These are phyloP conservation scores for Leccinum aurantiacum DNA, from an alignment of 768 basidiomycete species.

Conservation along the genomic window DNA sequence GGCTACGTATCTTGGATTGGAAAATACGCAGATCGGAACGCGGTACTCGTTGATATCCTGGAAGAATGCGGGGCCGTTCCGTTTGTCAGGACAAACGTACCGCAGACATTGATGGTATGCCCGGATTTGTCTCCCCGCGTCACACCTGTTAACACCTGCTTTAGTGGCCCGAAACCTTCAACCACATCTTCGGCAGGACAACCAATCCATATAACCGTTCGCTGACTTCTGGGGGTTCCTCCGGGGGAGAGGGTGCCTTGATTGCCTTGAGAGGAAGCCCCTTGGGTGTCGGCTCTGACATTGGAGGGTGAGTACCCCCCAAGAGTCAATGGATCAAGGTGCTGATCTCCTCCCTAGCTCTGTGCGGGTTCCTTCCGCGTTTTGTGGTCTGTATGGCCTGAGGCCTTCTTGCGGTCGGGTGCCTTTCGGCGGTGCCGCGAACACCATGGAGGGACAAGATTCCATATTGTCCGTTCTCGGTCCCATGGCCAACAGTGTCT, in stretches of 20 bases:
- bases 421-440: slow-evolving; percentile 58
- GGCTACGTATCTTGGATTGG: slow-evolving; percentile 78
- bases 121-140: neutral
- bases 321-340: neutral
- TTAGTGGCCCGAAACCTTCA: slow-evolving; percentile 78
- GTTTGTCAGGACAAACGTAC: slow-evolving; percentile 74
- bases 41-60: slow-evolving; percentile 65
- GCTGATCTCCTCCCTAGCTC: slow-evolving; percentile 44
- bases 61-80: slow-evolving; percentile 66
- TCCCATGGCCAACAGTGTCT: slow-evolving; percentile 59
- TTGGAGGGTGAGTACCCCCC: slow-evolving; percentile 59
- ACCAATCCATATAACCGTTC: slow-evolving; percentile 71
- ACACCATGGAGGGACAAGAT: slow-evolving; percentile 70
- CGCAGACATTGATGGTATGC: slow-evolving; percentile 73
- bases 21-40: slow-evolving; percentile 53
- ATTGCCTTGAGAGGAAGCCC: slow-evolving; percentile 48
- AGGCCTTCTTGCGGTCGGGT: slow-evolving; percentile 68
- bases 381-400: slow-evolving; percentile 71
- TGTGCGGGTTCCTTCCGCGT: slow-evolving; percentile 65
- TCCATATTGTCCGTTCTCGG: slow-evolving; percentile 72
- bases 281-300: slow-evolving; percentile 75
- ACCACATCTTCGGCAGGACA: slow-evolving; percentile 78
- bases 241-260: slow-evolving; percentile 84
- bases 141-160: neutral
- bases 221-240: slow-evolving; percentile 76